Percentiles rank a stretch among this genome's conserved stretches.
Evolutionary conservation across 2,329 filamentous ascomycete genomes (phyloP).

Genomic region (Diaporthe batatas): DNA sequence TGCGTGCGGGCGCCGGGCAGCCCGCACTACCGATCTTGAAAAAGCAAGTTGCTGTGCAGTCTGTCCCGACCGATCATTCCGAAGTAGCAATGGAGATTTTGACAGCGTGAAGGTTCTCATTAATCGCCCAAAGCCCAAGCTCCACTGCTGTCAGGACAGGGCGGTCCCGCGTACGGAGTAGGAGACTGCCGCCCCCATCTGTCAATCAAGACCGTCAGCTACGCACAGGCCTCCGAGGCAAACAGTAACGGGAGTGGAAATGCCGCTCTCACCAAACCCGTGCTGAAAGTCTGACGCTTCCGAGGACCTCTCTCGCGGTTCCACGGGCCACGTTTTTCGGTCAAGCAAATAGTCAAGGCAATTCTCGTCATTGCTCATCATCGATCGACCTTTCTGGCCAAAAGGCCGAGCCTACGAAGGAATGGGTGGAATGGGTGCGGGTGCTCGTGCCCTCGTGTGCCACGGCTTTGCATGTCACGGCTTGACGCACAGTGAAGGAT

Average conservation of each 20-base stretch:
- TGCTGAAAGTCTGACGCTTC: background rate
- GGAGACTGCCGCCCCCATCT: constrained; percentile 7
- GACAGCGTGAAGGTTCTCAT: constrained; percentile 14
- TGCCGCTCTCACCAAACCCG: constrained; percentile 1
- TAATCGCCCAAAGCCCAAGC: background rate
- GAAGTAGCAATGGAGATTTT: constrained; percentile 23
- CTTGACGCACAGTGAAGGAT: constrained; percentile 2
- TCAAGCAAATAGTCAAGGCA: background rate
- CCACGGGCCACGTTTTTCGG: constrained; percentile 29
- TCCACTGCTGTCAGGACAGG: constrained; percentile 17
- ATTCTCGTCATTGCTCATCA: constrained; percentile 7
- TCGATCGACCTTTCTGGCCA: constrained; percentile 13
- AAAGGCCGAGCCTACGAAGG: constrained; percentile 31
- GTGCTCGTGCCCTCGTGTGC: constrained; percentile 28
- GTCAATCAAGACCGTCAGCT: background rate
- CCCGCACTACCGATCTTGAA: background rate
- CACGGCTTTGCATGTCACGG: constrained; percentile 21
- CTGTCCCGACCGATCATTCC: constrained; percentile 18
- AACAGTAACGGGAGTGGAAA: constrained; percentile 1
- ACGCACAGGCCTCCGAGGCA: constrained; percentile 6
- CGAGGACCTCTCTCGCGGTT: background rate
- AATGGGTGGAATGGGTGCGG: background rate
- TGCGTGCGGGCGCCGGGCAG: constrained; percentile 11
- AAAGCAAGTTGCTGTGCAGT: constrained; percentile 9
- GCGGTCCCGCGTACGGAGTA: background rate